Conservation (phyloP, 2,329 filamentous ascomycete genomes). For the Metarhizium album region DNA sequence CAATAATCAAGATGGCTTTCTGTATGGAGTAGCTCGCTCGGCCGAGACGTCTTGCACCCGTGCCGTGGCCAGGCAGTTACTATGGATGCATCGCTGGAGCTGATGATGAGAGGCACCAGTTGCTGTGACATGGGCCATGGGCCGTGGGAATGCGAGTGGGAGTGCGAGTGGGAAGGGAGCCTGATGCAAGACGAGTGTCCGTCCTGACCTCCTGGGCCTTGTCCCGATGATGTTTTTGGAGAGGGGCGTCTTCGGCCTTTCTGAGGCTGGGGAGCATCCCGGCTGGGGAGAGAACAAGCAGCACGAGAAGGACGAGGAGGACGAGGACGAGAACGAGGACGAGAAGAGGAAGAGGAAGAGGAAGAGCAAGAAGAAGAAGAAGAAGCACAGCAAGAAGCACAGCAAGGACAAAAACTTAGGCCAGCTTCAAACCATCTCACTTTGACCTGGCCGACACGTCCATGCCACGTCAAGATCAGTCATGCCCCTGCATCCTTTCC, state of each 20-base stretch:
- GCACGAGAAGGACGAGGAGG: too few relatives aligned
- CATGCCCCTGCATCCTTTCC: constrained; percentile 3
- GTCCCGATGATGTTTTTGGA: neutral
- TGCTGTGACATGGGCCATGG: neutral
- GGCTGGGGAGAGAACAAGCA: too few relatives aligned
- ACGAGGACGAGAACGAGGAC: too few relatives aligned
- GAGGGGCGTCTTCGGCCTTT: too few relatives aligned
- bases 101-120: neutral
- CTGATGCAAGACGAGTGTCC: neutral
- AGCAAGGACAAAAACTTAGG: neutral
- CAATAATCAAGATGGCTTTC: too few relatives aligned
- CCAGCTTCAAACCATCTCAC: neutral
- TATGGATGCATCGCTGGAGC: neutral
- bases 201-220: neutral
- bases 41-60: neutral
- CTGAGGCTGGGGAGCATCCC: too few relatives aligned
- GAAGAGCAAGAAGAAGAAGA: too few relatives aligned
- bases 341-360: too few relatives aligned
- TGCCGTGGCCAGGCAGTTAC: neutral
- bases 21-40: too few relatives aligned
- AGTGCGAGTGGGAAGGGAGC: neutral
- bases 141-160: too few relatives aligned
- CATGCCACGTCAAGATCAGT: constrained; percentile 6
- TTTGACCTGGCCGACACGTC: neutral
- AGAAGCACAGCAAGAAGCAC: too few relatives aligned